Evolutionary conservation across 169 alveolate species (phyloP).

Genomic region (Theileria luwenshuni): DNA sequence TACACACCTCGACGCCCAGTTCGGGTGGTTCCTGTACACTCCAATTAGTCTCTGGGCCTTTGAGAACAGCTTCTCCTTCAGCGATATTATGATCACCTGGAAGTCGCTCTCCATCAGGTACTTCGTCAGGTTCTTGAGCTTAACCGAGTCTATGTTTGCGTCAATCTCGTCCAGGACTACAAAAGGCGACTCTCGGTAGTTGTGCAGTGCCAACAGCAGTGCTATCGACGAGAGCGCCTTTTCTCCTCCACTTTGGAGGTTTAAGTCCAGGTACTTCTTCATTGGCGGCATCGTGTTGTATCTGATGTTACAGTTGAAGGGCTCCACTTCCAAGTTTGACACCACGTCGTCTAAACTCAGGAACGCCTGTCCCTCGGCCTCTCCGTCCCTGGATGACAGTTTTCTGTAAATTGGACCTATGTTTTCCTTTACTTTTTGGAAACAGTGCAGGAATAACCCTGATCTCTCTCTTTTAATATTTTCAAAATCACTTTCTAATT

Average conservation of each 20-base stretch:
- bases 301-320: slow-evolving; percentile 72
- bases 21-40: slow-evolving; percentile 71
- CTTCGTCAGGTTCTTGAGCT: slow-evolving; percentile 77
- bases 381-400: slow-evolving; percentile 63
- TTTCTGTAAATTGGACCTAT: slow-evolving; percentile 73
- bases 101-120: slow-evolving; percentile 76
- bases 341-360: slow-evolving; percentile 71
- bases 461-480: slow-evolving; percentile 70
- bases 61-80: slow-evolving; percentile 83
- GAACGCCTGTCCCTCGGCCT: slow-evolving; percentile 75
- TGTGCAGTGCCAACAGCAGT: slow-evolving; percentile 86
- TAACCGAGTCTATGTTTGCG: slow-evolving; percentile 89
- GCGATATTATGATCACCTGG: slow-evolving; percentile 84
- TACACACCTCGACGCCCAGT: slow-evolving; percentile 72
- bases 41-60: slow-evolving; percentile 86
- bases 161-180: slow-evolving; percentile 92
- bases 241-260: slow-evolving; percentile 92
- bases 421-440: slow-evolving; percentile 67
- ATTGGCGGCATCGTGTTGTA: slow-evolving; percentile 80
- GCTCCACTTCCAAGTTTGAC: slow-evolving; percentile 67
- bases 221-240: slow-evolving; percentile 94
- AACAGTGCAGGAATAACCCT: slow-evolving; percentile 71
- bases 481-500: slow-evolving; percentile 69
- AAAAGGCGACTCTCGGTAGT: slow-evolving; percentile 87
- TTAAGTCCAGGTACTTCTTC: slow-evolving; percentile 71